A percentile compares a stretch with the other conserved stretches of the same genome.
These are phyloP conservation scores for Leccinum truebloodii DNA, from an alignment of 768 basidiomycete species.

Conservation along the genomic window DNA sequence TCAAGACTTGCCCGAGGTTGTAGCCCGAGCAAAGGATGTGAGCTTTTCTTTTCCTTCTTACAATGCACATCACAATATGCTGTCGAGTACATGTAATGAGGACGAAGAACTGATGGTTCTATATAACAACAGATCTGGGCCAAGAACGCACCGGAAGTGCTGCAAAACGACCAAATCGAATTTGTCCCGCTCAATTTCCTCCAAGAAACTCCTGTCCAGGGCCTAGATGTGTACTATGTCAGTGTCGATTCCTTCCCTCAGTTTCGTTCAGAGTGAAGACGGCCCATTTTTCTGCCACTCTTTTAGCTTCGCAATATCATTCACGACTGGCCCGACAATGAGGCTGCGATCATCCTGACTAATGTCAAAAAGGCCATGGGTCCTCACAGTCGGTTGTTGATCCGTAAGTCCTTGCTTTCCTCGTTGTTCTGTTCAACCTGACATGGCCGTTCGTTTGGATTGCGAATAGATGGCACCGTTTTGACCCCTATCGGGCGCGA, in stretches of 20 bases:
- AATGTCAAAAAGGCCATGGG: slow-evolving; percentile 33
- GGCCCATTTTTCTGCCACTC: not conserved
- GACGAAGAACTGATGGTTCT: not conserved
- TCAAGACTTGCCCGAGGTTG: not conserved
- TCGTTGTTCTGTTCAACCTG: not conserved
- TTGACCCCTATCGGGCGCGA: slow-evolving; percentile 14
- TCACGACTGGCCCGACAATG: slow-evolving; percentile 40
- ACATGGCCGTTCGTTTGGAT: not conserved
- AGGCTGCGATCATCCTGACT: slow-evolving; percentile 32
- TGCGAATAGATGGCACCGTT: slow-evolving; percentile 21
- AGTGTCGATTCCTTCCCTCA: not conserved
- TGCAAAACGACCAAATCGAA: slow-evolving; percentile 15
- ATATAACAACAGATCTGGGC: not conserved
- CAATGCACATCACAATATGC: not conserved
- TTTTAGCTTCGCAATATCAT: slow-evolving; percentile 29
- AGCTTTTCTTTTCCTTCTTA: not conserved
- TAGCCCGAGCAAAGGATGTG: not conserved
- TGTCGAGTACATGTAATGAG: not conserved
- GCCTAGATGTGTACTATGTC: not conserved
- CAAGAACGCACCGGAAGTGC: not conserved
- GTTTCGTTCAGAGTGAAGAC: not conserved
- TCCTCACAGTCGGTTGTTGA: slow-evolving; percentile 31
- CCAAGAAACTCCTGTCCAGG: not conserved
- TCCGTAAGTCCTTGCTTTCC: slow-evolving; percentile 27
- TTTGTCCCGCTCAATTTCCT: not conserved